Evolutionary conservation across 345 rosid species (phyloP), one percentile per base, ranked within the genome.

Genomic region (Hibiscus tridactylites): DNA sequence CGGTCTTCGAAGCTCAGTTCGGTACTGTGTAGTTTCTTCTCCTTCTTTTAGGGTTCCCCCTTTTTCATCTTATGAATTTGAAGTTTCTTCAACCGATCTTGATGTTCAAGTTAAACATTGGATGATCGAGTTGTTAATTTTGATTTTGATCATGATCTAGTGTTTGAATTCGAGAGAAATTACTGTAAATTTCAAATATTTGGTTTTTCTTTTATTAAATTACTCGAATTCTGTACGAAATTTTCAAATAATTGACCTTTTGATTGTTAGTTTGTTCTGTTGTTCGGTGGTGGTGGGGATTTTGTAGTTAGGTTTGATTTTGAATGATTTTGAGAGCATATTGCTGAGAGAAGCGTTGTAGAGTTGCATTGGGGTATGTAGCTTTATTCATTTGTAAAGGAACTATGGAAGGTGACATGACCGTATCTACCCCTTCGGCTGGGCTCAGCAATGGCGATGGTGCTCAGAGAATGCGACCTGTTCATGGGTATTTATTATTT

Each of bases 401-500:
- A 86, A 81, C 42, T 74, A 95, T 95, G 99, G 90, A 88, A 85
- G 81, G 91, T 90, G 91, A 90, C 50, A 77, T 73, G 74, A 78
- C 81, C 56, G 69, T 79, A 56, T 79, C 87, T 61, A 79, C 85
- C 74, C 89, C 90, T 61, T 73, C 85, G 16, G 86, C 79, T 77
- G 91, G 92, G 79, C 74, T 70, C 68, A 42, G 66, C 24, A 82
- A 58, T 67, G 31, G 70, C n/a, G 83, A 83, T 69, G 85, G 84
- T 68, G 81, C 61, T 75, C 84, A 80, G 42, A 86, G 81, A 84
- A 63, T 77, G n/a, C 91, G 87, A 74, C 76, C 85, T 69, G 71
- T 77, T 67, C 96, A 89, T 42, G 99, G 99, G 97, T 95, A 89
- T 81, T 61, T 66, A 2, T 26, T 47, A 12, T n/a, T 47, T 49